Evolutionary conservation across 2,329 filamentous ascomycete species (phyloP), one percentile per base, ranked within the genome.

Genomic region (Canariomyces notabilis): DNA sequence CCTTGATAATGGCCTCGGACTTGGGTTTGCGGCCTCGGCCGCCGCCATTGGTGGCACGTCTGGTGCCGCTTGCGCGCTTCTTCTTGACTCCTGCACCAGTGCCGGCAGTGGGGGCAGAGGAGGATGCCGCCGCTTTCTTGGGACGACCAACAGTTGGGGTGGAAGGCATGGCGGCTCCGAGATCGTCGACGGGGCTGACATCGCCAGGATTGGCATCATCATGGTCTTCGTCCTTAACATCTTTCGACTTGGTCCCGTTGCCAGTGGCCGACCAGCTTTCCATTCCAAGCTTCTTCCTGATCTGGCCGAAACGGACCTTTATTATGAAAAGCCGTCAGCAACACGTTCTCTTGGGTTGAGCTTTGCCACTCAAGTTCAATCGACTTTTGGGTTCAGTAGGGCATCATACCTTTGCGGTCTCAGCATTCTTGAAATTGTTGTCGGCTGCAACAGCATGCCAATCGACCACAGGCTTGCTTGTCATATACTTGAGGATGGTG

Each of bases 241-340:
- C 36, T 29, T 37, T 46, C 19, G 15, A n/a, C 12, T 44, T 37
- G 32, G 11, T 15, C 11, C 15, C 43, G 37, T 5, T 64, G 62
- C 48, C 15, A n/a, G n/a, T 29, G 26, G 26, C 26, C 26, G 26
- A 8, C 46, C 34, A 44, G 21, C 21, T 44, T n/a, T 57, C 52
- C 33, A 73, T 63, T 3, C 67, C 67, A 1, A 72, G 61, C 60
- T 75, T 74, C 37, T 64, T 62, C 59, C 71, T 76, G 49, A 77
- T 68, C 49, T 77, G 73, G 3, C 70, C 66, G 46, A 71, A 78
- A 37, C 75, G 71, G 32, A 69, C 66, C 65, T 72, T 29, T 31
- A 5, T 35, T n/a, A 6, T 2, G 32, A 35, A 11, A 23, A 37
- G 9, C n/a, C 26, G 37, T 48, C 19, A 48, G 42, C 4, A 29